Evolutionary conservation across 192 early-diverging fungal genomes (phyloP), one percentile per base, ranked within the genome.

Genomic region (Gorgonomyces haynaldii): DNA sequence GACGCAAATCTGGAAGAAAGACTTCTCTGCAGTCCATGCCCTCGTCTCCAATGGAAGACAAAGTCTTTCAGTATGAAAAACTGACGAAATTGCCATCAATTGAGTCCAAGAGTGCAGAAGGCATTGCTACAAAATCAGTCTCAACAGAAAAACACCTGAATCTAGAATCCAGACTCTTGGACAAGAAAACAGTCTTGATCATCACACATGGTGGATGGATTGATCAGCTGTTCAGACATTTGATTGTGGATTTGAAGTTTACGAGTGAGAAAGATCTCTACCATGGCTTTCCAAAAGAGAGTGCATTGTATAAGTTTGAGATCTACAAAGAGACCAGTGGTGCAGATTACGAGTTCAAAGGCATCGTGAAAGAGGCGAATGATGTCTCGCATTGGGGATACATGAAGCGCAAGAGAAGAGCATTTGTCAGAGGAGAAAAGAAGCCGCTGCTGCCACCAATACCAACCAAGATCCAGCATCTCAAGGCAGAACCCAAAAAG

Each of bases 181-280:
- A n/a, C n/a, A n/a, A n/a, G n/a, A n/a, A n/a, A n/a, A n/a, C n/a
- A n/a, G 40, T 73, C 37, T 58, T 73, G 0, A n/a, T 73, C 37
- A 53, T 73, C 2, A 73, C 70, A 4, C 70, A 73, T 53, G 70
- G 66, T 32, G 70, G 70, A 6, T 57, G 45, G 35, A 60, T 73
- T 15, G 40, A 60, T 13, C 12, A 26, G 1, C 51, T 73, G 19
- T 37, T 66, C 28, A 53, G 63, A 25, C 58, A 69, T 32, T 37
- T 73, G 7, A 21, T 55, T 9, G 45, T 53, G 4, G 70, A 73
- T 27, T 61, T 73, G 22, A 40, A 48, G 6, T 73, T 73, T 45
- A 12, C 3, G 0, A 4, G 52, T 10, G 40, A 35, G n/a, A 44
- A 37, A 41, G 54, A 46, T 21, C 16, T 31, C 43, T 38, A 56